Evolutionary conservation across 2,329 filamentous ascomycete genomes (phyloP).

Genomic region (Thelonectria olida): DNA sequence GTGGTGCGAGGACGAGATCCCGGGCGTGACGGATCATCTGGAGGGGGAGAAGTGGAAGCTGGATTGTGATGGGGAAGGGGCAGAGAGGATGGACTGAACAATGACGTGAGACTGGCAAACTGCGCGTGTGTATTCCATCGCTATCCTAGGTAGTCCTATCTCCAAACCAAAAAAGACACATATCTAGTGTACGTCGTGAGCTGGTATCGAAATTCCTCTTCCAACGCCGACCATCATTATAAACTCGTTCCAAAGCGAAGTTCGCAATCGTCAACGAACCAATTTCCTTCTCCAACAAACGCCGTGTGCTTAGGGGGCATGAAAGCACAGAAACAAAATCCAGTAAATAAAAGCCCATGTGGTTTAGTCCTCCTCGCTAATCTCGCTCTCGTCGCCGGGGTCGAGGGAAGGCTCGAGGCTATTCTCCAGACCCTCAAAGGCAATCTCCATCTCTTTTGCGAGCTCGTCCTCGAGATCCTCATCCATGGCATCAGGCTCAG

Average conservation of each 20-base stretch:
- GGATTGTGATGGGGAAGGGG: conserved; percentile 34
- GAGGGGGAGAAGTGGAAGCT: conserved; percentile 37
- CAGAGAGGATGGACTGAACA: conserved; percentile 23
- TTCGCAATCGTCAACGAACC: background rate
- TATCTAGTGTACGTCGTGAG: conserved; percentile 11
- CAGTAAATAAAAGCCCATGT: background rate
- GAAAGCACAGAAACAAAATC: background rate
- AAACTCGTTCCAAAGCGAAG: conserved; percentile 11
- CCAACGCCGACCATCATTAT: conserved; percentile 15
- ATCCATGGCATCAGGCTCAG: conserved; percentile 42
- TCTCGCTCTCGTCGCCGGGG: conserved; percentile 67
- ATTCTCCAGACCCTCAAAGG: conserved; percentile 62
- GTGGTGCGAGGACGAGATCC: conserved; percentile 56
- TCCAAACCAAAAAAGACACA: background rate
- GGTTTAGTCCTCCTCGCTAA: conserved; percentile 70
- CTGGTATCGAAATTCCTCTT: conserved; percentile 19
- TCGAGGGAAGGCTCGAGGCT: conserved; percentile 59
- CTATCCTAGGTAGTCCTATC: background rate
- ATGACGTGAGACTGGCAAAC: background rate
- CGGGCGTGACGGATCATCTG: conserved; percentile 57
- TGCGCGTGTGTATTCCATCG: conserved; percentile 3
- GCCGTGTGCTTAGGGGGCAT: conserved; percentile 4
- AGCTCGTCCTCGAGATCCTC: conserved; percentile 49
- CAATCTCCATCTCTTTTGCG: conserved; percentile 63
- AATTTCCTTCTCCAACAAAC: conserved; percentile 10